These are phyloP conservation scores for Russula dissimulans DNA, from an alignment of 768 basidiomycete genomes.

Conservation along the genomic window DNA sequence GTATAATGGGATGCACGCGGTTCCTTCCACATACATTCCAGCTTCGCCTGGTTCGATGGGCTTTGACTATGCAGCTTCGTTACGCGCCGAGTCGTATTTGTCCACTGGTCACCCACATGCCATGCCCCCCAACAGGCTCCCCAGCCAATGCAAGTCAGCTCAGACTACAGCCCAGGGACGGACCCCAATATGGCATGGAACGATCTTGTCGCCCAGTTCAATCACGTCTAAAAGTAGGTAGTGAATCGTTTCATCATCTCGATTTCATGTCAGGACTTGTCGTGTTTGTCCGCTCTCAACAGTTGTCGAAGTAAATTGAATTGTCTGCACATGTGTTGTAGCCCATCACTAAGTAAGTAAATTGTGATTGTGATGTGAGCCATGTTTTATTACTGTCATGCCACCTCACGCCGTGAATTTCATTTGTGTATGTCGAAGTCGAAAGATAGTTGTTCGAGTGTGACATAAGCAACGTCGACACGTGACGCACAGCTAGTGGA, in stretches of 20 bases:
- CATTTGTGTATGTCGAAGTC: no score
- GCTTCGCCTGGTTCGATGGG: constrained; percentile 15
- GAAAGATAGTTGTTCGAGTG: neutral
- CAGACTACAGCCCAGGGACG: constrained; percentile 14
- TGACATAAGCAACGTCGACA: constrained; percentile 3
- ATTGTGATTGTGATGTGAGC: constrained; percentile 3
- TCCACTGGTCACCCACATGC: neutral
- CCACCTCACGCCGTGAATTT: no score
- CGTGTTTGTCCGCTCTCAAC: neutral
- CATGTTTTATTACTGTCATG: neutral
- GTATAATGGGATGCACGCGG: constrained; percentile 11
- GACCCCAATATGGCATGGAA: constrained; percentile 21
- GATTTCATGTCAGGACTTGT: neutral
- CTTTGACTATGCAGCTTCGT: constrained; percentile 19
- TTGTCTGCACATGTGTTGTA: constrained; percentile 13
- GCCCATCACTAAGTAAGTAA: constrained; percentile 1
- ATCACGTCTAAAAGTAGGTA: constrained; percentile 16
- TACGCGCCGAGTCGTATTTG: constrained; percentile 17
- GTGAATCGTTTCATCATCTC: neutral
- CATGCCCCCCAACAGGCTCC: constrained; percentile 2
- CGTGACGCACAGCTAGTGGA: neutral
- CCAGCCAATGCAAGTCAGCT: constrained; percentile 9
- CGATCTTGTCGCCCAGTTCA: constrained; percentile 19
- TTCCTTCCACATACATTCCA: constrained; percentile 3
- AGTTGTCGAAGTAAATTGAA: neutral